Evolutionary conservation across 768 basidiomycete species (phyloP), one percentile per base, ranked within the genome.

Genomic region (Phylloporus scabripes): DNA sequence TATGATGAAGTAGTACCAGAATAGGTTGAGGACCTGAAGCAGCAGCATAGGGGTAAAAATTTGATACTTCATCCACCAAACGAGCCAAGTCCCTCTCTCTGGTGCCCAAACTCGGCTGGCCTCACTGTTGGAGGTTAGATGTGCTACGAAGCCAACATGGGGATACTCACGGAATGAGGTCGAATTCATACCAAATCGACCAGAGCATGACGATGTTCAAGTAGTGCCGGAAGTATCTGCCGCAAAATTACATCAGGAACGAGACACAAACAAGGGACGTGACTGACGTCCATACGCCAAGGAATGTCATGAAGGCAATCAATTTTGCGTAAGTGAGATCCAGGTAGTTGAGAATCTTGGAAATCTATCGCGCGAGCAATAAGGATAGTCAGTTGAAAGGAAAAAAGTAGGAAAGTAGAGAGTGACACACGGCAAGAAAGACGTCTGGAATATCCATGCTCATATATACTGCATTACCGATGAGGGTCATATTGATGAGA

Each of bases 401-500:
- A 33, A 14, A 4, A 36, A 39, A 26, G n/a, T 31, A 29, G 29
- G 6, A 15, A 12, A 40, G 7, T 3, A 21, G 31, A 15, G 20
- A 37, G 45, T 7, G 15, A 71, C 86, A 55, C 54, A 92, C 86
- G 11, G 90, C 92, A 11, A 99, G 74, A 67, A 87, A 89, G 29
- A 81, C 70, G 63, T 99, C 96, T 0, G 94, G 92, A 17, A 94
- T 75, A 71, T 99, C 96, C 96, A 98, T 98, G 64, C 92, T 96
- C 70, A 94, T 77, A 60, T 85, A 98, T 24, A 99, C 80, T 5
- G 92, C 86, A 55, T 89, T 87, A 9, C 96, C 96, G 37, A 98
- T 93, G 45, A 79, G 68, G 0, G 93, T 97, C 45, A 92, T 37
- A 68, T 91, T 93, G 55, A 83, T 52, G 28, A 83, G 56, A 60